Evolutionary conservation across 192 early-diverging fungal species (phyloP).

Genomic region (Linnemannia elongata): DNA sequence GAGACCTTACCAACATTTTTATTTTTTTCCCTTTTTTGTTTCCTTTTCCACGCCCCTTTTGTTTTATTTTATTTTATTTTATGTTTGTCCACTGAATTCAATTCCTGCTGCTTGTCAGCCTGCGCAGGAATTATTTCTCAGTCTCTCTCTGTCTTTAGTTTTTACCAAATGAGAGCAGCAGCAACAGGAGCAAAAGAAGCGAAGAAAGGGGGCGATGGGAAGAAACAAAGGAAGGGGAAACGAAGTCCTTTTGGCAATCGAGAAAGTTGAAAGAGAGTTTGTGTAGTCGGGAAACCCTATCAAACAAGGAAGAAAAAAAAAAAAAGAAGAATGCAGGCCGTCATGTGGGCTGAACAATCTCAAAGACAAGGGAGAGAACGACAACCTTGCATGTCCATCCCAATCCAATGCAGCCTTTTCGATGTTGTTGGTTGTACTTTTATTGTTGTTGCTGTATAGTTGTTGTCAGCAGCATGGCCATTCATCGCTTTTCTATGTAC

Average conservation of each 20-base stretch:
- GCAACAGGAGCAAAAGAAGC: background rate
- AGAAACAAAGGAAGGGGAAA: background rate
- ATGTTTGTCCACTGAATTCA: background rate
- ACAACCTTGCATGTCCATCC: background rate
- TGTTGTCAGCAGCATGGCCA: background rate
- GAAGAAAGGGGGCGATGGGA: background rate
- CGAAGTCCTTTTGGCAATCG: background rate
- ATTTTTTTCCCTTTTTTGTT: background rate
- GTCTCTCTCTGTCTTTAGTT: no score
- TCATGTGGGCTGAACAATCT: background rate
- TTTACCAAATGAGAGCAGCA: background rate
- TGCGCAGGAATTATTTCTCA: background rate
- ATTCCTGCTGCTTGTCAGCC: background rate
- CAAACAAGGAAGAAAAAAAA: background rate
- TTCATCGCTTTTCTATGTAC: background rate
- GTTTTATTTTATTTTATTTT: background rate
- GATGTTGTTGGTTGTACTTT: background rate
- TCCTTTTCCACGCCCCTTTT: background rate
- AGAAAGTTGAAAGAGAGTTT: slow-evolving; percentile 2
- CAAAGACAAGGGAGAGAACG: background rate
- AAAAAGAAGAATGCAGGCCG: background rate
- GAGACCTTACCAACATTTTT: no score
- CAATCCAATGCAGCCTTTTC: background rate
- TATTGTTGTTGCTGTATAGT: background rate
- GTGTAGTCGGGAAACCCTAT: background rate